Evolutionary conservation across 768 basidiomycete genomes (phyloP).

Genomic region (Collybia sordida): DNA sequence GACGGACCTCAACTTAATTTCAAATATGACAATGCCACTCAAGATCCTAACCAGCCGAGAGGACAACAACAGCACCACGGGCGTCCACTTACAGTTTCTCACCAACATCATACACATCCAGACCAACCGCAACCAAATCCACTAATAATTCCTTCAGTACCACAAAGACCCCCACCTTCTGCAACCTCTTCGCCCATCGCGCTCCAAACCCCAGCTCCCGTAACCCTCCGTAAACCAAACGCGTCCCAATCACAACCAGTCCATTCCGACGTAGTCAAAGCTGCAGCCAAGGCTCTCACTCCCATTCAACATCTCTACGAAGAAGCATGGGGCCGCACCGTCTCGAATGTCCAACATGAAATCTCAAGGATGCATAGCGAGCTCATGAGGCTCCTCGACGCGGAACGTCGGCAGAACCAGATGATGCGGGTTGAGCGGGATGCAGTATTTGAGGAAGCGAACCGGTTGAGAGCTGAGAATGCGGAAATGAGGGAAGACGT

Average conservation of each 20-base stretch:
- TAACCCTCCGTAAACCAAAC: too few species aligned
- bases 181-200: too few species aligned
- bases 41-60: too few species aligned
- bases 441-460: background rate
- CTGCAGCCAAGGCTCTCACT: constrained; percentile 9
- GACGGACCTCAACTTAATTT: too few species aligned
- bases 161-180: too few species aligned
- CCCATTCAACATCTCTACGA: constrained; percentile 18
- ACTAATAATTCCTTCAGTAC: too few species aligned
- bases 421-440: background rate
- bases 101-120: too few species aligned
- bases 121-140: too few species aligned
- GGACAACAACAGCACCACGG: too few species aligned
- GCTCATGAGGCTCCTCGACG: constrained; percentile 7
- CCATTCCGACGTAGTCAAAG: constrained; percentile 7
- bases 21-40: too few species aligned
- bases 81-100: too few species aligned
- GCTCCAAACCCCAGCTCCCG: too few species aligned
- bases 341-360: constrained; percentile 17
- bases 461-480: constrained; percentile 2
- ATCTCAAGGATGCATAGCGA: constrained; percentile 15
- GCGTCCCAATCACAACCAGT: background rate
- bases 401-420: constrained; percentile 4
- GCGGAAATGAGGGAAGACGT: constrained; percentile 6
- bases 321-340: constrained; percentile 16